Percentiles rank a stretch among this genome's conserved stretches.
phyloP scores from a whole-genome alignment of 495 filamentous ascomycete genomes.

The Ascodesmis nigricans region DNA sequence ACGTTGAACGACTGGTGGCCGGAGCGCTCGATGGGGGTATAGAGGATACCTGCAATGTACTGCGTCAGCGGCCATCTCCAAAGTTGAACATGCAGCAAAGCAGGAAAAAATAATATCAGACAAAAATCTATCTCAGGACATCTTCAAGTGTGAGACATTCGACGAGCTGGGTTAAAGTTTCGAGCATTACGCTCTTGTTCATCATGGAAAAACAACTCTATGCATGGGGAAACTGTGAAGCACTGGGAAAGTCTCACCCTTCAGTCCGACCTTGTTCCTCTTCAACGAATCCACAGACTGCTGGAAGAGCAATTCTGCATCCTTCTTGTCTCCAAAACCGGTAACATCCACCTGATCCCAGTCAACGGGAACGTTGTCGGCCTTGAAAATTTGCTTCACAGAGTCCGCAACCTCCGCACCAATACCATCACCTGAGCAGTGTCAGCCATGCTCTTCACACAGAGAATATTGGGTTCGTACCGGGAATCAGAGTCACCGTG shows the following conservation, averaged over 20 bases:
- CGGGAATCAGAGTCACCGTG: slow-evolving; percentile 93
- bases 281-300: slow-evolving; percentile 86
- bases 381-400: slow-evolving; percentile 97
- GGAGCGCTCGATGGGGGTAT: slow-evolving; percentile 88
- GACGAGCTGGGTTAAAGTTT: slow-evolving; percentile 13
- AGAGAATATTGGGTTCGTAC: slow-evolving; percentile 24
- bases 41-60: slow-evolving; percentile 45
- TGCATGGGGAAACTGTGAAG: background rate
- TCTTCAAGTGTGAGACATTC: slow-evolving; percentile 8
- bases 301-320: slow-evolving; percentile 83
- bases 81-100: background rate
- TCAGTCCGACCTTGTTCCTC: slow-evolving; percentile 94
- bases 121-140: slow-evolving; percentile 9
- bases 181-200: slow-evolving; percentile 14
- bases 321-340: slow-evolving; percentile 65
- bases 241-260: slow-evolving; percentile 31
- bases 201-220: slow-evolving; percentile 4
- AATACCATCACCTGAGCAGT: slow-evolving; percentile 61
- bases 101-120: slow-evolving; percentile 2
- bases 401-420: slow-evolving; percentile 95
- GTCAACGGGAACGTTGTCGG: slow-evolving; percentile 92
- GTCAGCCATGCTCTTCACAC: slow-evolving; percentile 7
- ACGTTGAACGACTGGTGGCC: slow-evolving; percentile 99
- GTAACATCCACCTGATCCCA: slow-evolving; percentile 98
- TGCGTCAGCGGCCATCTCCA: background rate